A percentile compares a stretch with the other conserved stretches of the same genome.
phyloP scores from a whole-genome alignment of 495 filamentous ascomycete species.

The Penicillium diatomitis region DNA sequence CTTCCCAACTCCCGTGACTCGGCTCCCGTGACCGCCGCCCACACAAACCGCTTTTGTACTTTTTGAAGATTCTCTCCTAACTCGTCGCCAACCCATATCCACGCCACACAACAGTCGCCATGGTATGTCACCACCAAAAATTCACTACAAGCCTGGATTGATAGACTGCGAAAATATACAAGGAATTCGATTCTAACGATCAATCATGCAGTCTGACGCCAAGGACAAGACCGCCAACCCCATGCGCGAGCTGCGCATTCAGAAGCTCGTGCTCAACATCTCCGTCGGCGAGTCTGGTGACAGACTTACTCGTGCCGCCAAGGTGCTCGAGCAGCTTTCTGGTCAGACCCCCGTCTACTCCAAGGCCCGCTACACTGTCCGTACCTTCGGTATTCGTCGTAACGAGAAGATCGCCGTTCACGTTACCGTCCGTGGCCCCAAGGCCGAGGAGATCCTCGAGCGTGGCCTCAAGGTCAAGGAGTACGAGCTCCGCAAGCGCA shows the following conservation, averaged over 20 bases:
- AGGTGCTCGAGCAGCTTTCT: conserved; percentile 98
- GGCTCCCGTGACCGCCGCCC: conserved; percentile 21
- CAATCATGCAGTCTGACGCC: conserved; percentile 43
- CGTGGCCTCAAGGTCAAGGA: conserved; percentile 99
- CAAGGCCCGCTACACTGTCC: conserved; percentile 99
- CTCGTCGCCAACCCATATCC: conserved; percentile 39
- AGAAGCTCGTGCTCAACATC: conserved; percentile 99
- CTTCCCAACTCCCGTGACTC: conserved; percentile 28
- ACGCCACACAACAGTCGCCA: conserved; percentile 37
- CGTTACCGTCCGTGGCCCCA: conserved; percentile 98
- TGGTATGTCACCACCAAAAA: conserved; percentile 31
- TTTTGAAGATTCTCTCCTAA: conserved; percentile 24
- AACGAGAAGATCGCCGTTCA: conserved; percentile 99
- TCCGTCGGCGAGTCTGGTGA: conserved; percentile 99
- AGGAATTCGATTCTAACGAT: conserved; percentile 16
- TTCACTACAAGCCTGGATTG: not conserved
- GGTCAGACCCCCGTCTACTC: conserved; percentile 99
- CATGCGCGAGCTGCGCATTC: conserved; percentile 99
- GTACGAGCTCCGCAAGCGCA: conserved; percentile 96
- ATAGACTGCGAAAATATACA: not conserved
- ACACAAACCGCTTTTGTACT: conserved; percentile 37
- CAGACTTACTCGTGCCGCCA: conserved; percentile 98
- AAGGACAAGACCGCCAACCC: conserved; percentile 85
- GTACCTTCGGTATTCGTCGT: conserved; percentile 99
- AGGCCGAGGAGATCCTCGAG: conserved; percentile 99